Evolutionary conservation across 768 basidiomycete species (phyloP), one percentile per base, ranked within the genome.

Genomic region (Filobasidium floriforme): DNA sequence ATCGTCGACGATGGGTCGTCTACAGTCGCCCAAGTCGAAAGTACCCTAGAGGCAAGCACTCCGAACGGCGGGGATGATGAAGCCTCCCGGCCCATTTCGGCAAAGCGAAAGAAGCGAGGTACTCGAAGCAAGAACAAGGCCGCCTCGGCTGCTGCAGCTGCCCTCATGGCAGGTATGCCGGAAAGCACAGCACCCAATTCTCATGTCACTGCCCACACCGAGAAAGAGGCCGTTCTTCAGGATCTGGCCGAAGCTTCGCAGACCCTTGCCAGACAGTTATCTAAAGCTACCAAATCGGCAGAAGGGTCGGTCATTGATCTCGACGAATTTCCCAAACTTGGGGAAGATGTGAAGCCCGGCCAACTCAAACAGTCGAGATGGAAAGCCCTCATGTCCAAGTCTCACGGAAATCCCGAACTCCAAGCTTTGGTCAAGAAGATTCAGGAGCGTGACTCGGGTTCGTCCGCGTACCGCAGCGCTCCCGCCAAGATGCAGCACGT

Each of bases 101-200:
- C 85, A 76, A 92, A 87, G 79, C 83, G 89, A 29, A 84, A 89
- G 66, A 92, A 90, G 79, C 84, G 92, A 60, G 91, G 92, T 46
- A 85, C 87, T 1, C 12, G 65, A 65, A 84, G 92, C 61, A 92
- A 90, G 80, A 88, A 88, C 73, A 89, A 88, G 79, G 75, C 76
- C 84, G 88, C 72, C 14, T 72, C 73, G 49, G 76, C 74, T 18
- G 79, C 79, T 24, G 68, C 72, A 1, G 76, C 77, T 14, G 69
- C 73, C 22, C 32, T 63, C 54, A 19, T 63, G 32, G 60, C 66
- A 14, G 41, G 63, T 11, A 12, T 64, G 65, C 79, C n/a, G 57
- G 63, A 14, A 65, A 75, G n/a, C 74, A 79, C 5, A 77, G 77
- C 60, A 24, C 54, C 55, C 15, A 64, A 40, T 15, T n/a, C 32